phyloP scores from a whole-genome alignment of 192 early-diverging fungal species.

The Pecoramyces ruminantium region DNA sequence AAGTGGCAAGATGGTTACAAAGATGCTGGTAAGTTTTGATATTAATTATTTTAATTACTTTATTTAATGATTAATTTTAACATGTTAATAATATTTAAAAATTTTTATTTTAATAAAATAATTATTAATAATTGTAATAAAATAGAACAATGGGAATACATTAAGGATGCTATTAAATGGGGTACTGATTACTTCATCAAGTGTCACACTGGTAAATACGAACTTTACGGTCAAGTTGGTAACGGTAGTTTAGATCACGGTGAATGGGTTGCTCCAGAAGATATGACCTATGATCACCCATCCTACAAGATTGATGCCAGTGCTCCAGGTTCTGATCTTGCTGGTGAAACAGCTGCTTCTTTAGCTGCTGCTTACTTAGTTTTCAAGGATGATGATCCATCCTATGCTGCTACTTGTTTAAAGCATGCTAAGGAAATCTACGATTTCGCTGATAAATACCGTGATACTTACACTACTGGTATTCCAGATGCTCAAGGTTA shows the following conservation, averaged over 20 bases:
- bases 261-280: background rate
- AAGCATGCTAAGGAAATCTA: constrained; percentile 21
- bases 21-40: background rate
- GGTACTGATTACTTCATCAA: constrained; percentile 43
- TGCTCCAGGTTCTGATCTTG: constrained; percentile 30
- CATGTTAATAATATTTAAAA: too few species aligned
- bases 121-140: too few species aligned
- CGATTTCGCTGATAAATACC: constrained; percentile 23
- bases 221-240: constrained; percentile 11
- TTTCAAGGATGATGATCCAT: background rate
- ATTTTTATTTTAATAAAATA: too few species aligned
- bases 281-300: constrained; percentile 27
- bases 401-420: constrained; percentile 5
- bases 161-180: constrained; percentile 32
- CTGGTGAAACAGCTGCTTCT: constrained; percentile 30
- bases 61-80: too few species aligned
- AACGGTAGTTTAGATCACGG: constrained; percentile 20
- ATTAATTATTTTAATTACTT: too few species aligned
- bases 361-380: constrained; percentile 5
- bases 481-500: constrained; percentile 15
- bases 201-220: constrained; percentile 28
- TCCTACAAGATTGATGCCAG: constrained; percentile 21
- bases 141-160: constrained; percentile 4
- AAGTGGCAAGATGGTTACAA: background rate
- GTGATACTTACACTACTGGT: constrained; percentile 15